Base-by-base conservation (phyloP, 331 rosid species). In the Erythrophleum ivorense region DNA sequence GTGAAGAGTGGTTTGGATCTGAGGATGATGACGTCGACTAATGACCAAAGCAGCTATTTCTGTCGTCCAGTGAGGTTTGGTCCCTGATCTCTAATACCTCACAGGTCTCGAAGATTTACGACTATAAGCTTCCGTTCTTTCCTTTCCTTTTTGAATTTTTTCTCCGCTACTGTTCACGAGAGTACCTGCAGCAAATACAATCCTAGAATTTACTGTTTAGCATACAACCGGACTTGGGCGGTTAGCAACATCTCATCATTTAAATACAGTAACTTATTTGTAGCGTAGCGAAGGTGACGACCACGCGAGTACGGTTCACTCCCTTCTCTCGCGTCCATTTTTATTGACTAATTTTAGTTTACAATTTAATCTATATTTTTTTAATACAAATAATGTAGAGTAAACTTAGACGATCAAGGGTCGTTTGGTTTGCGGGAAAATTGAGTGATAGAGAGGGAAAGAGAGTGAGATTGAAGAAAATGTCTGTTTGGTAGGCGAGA, bases 1-100 rank as follows among this genome's bases (percentile, higher is more conserved):
- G 34, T 48, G 73, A 36, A 41, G 69, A 50, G 69, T 60, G 36
- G 79, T 73, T 75, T 84, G 92, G 97, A 90, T 92, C 94, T 84
- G 65, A 85, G 81, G 80, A 75, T 33, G 74, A 73, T 69, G 94
- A 88, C 67, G 82, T 72, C 80, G 92, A 89, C 91, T 78, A 69
- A 87, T 50, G 71, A 92, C 92, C 97, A 84, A 89, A 81, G 85
- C 19, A 68, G 62, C 46, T 55, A 38, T 52, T 19, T 4, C 55
- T 11, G 53, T 31, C 53, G 33, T 12, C 71, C 71, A 40, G 2
- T 53, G 38, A 14, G 49, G 53, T 71, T 55, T 48, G 69, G 24
- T 49, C 52, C 67, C 57, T n/a, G 68, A 65, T 7, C 54, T 64
- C 57, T 4, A 55, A 58, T 13, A 34, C 10, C 73, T 68, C 54